These are phyloP conservation scores for Ciborinia camelliae DNA, from an alignment of 2,329 filamentous ascomycete genomes.

Conservation along the genomic window DNA sequence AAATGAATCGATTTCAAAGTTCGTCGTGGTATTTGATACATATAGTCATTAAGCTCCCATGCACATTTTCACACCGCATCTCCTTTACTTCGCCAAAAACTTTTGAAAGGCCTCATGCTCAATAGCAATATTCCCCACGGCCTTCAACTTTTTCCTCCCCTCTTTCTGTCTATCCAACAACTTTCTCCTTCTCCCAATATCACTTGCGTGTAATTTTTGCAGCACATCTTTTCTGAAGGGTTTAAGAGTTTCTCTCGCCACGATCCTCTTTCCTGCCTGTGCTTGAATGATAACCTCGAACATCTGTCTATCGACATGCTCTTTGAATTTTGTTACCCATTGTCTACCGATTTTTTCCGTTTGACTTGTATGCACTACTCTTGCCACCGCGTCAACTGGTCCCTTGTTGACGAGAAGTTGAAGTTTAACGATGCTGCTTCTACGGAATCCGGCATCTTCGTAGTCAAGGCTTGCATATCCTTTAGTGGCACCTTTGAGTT, in stretches of 20 bases:
- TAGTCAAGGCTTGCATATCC: conserved; percentile 96
- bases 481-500: conserved; percentile 88
- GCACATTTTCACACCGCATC: background rate
- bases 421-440: conserved; percentile 78
- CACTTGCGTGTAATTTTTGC: conserved; percentile 87
- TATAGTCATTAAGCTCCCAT: background rate
- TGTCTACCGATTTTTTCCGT: conserved; percentile 73
- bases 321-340: conserved; percentile 96
- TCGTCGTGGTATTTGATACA: background rate
- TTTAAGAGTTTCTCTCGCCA: conserved; percentile 93
- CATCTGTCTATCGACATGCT: conserved; percentile 94
- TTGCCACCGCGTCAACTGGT: conserved; percentile 90
- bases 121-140: conserved; percentile 89
- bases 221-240: conserved; percentile 95
- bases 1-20: background rate
- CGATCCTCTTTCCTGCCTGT: conserved; percentile 73
- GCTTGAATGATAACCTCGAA: conserved; percentile 97
- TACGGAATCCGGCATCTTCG: conserved; percentile 86
- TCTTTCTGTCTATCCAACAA: conserved; percentile 96
- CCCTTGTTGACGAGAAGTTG: conserved; percentile 91
- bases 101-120: conserved; percentile 94
- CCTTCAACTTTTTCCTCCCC: conserved; percentile 80
- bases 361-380: conserved; percentile 81
- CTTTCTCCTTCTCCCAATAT: conserved; percentile 78
- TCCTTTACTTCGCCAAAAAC: conserved; percentile 73